A percentile compares a stretch with the other conserved stretches of the same genome.
These are phyloP conservation scores for Penicillium verhagenii DNA, from an alignment of 495 filamentous ascomycete species.

Conservation along the genomic window DNA sequence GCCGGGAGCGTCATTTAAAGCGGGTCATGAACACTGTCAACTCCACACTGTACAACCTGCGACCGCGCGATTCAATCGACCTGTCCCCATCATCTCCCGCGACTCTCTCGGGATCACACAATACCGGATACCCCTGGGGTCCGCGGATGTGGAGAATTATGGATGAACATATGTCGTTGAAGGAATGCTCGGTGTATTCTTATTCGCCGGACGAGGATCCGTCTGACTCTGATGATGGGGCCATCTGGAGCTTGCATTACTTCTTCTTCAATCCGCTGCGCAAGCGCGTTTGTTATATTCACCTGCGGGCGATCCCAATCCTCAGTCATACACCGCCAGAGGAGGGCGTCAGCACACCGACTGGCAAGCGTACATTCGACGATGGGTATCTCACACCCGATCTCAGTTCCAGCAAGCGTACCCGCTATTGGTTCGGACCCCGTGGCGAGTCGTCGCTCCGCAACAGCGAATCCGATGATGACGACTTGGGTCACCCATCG, in stretches of 20 bases:
- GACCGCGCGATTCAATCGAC: conserved; percentile 55
- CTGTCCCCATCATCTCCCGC: conserved; percentile 46
- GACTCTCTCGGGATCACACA: conserved; percentile 45
- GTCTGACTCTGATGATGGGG: conserved; percentile 84
- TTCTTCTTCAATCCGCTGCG: conserved; percentile 94
- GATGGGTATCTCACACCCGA: conserved; percentile 49
- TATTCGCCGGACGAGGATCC: conserved; percentile 84
- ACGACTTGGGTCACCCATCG: conserved; percentile 36
- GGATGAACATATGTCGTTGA: conserved; percentile 86
- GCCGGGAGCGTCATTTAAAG: conserved; percentile 69
- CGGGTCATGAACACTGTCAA: conserved; percentile 82
- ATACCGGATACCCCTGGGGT: conserved; percentile 60
- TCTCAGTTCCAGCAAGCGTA: conserved; percentile 68
- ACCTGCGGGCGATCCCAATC: conserved; percentile 81
- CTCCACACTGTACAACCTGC: conserved; percentile 78
- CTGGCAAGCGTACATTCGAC: conserved; percentile 48
- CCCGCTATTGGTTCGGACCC: conserved; percentile 80
- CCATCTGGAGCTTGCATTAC: conserved; percentile 93
- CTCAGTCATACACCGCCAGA: conserved; percentile 63
- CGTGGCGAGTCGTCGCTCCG: conserved; percentile 37
- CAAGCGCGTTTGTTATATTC: conserved; percentile 95
- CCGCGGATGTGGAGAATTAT: conserved; percentile 86
- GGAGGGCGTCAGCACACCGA: conserved; percentile 38
- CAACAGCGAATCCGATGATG: conserved; percentile 45
- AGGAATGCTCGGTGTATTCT: conserved; percentile 79